Evolutionary conservation across 1,139 yeast genomes (phyloP), one percentile per base, ranked within the genome.

Genomic region (Casaregolazyma lundiana): DNA sequence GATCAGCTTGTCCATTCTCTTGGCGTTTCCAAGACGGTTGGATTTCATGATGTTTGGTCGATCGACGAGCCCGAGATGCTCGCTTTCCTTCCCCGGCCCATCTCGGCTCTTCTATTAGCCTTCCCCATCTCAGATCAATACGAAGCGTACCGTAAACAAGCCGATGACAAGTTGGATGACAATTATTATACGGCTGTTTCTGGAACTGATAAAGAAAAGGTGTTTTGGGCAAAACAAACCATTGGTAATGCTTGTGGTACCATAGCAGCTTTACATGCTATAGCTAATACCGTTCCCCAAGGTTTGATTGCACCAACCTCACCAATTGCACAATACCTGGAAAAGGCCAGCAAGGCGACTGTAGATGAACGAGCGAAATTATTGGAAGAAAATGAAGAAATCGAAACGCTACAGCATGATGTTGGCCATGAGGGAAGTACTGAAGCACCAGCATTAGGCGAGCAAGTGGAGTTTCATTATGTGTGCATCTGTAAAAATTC

Each of bases 211-310:
- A 61, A 65, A 7, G 57, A 59, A 40, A 56, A 58, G 9, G 61
- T 60, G 5, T 30, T 62, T 9, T 90, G 97, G 97, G 81, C 80
- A 58, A 80, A 78, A 53, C 98, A 92, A 59, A 81, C 92, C 1
- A 80, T 92, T 34, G 79, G 80, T 51, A 92, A 92, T 63, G 95
- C 96, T 0, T 92, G 98, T 68, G 98, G 98, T 4, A 76, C 94
- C 41, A 88, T 85, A 66, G 98, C 96, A 0, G 67, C 92, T 42
- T 67, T 92, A 24, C 97, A 92, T 59, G 72, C 86, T 0, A 66
- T 88, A 35, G 67, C 81, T 22, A 92, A 92, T 61, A 68, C 84
- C 65, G 50, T 72, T 64, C 52, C 75, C 63, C 49, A 60, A 60
- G 37, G 72, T 65, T 48, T 64, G 60, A 60, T 68, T 35, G 53